phyloP scores from a whole-genome alignment of 2,329 filamentous ascomycete species.

The Hansfordia pulvinata region DNA sequence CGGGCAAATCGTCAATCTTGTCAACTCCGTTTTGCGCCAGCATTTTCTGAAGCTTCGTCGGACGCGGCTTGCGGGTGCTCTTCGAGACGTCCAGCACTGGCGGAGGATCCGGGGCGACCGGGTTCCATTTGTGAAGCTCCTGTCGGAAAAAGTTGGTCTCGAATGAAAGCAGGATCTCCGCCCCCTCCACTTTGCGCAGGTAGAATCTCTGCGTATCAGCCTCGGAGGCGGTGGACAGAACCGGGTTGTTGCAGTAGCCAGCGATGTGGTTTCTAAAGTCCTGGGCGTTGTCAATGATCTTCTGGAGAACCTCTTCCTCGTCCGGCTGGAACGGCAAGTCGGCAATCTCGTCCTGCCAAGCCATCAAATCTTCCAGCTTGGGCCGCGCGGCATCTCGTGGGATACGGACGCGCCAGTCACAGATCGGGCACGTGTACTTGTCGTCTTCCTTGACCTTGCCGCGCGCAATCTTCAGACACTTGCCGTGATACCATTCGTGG shows the following conservation, averaged over 20 bases:
- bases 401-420: constrained; percentile 93
- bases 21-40: constrained; percentile 80
- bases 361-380: constrained; percentile 78
- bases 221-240: constrained; percentile 72
- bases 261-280: constrained; percentile 74
- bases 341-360: constrained; percentile 73
- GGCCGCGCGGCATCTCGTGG: constrained; percentile 90
- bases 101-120: constrained; percentile 74
- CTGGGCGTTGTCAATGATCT: constrained; percentile 74
- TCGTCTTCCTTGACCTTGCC: constrained; percentile 98
- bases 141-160: constrained; percentile 98
- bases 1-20: constrained; percentile 80
- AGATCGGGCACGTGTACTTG: constrained; percentile 96
- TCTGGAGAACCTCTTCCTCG: constrained; percentile 75
- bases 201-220: constrained; percentile 88
- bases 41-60: constrained; percentile 93
- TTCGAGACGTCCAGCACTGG: constrained; percentile 77
- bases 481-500: constrained; percentile 98
- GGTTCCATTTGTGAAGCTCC: constrained; percentile 88
- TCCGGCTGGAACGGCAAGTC: constrained; percentile 86
- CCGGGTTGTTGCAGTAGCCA: constrained; percentile 69
- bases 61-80: constrained; percentile 87
- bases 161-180: constrained; percentile 77
- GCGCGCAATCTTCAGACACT: constrained; percentile 92
- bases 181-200: constrained; percentile 90